Conservation (phyloP, 129 eudicot species). For the Solidago caesia region DNA sequence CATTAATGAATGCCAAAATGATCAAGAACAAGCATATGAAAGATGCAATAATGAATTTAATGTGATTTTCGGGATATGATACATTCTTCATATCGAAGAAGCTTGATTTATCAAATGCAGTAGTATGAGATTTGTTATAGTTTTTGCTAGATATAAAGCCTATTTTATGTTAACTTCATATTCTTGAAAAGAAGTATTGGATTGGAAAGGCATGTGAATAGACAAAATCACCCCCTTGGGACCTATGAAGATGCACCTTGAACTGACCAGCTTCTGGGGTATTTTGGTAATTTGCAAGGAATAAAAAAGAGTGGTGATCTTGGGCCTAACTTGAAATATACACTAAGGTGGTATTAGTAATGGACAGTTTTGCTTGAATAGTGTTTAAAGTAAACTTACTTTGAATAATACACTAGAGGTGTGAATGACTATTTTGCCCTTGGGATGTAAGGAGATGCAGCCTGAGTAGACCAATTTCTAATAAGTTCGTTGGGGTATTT, state of each 20-base stretch:
- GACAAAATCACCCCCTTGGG: slow-evolving; percentile 24
- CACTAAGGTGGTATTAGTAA: slow-evolving; percentile 26
- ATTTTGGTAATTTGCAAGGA: slow-evolving; percentile 27
- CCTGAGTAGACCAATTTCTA: not conserved
- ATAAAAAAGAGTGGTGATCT: slow-evolving; percentile 21
- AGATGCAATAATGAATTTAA: slow-evolving; percentile 44
- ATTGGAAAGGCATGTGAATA: slow-evolving; percentile 10
- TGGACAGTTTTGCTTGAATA: slow-evolving; percentile 28
- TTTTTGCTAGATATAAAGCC: slow-evolving; percentile 38
- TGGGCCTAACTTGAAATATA: slow-evolving; percentile 33
- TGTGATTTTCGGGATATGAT: slow-evolving; percentile 30
- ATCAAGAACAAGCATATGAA: slow-evolving; percentile 54
- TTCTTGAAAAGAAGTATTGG: slow-evolving; percentile 42
- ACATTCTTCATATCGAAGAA: slow-evolving; percentile 30
- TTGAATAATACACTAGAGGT: slow-evolving; percentile 17
- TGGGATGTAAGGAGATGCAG: not conserved
- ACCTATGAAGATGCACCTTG: not conserved
- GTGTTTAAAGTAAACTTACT: slow-evolving; percentile 31
- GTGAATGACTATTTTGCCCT: slow-evolving; percentile 33
- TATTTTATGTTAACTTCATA: slow-evolving; percentile 30
- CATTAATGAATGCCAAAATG: slow-evolving; percentile 58
- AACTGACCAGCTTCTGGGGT: slow-evolving; percentile 25
- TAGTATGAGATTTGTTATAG: slow-evolving; percentile 13
- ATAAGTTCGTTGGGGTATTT: not conserved
- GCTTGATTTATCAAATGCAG: slow-evolving; percentile 20